Evolutionary conservation across 805 yeast genomes (phyloP), one percentile per base, ranked within the genome.

Genomic region (Ogataea henricii): DNA sequence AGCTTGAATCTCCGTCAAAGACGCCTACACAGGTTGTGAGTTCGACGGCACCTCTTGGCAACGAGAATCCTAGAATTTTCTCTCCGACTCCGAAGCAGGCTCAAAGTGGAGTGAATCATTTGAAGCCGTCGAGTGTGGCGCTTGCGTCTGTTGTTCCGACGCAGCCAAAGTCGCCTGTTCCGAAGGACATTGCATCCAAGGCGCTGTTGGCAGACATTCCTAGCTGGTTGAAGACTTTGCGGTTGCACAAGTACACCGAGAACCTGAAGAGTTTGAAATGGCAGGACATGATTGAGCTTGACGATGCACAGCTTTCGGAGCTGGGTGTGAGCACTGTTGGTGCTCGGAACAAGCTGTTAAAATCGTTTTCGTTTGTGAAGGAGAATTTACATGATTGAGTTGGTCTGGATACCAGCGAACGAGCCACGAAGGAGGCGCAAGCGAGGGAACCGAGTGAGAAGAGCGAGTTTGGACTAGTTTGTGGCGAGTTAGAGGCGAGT

Each of bases 291-390:
- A 78, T 94, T 49, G 79, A 80, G 54, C 72, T 87, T 54, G 73
- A 73, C 50, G 96, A 92, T 63, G 77, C 69, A 4, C 79, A 82
- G 48, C 74, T 94, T 59, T 89, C 85, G 55, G 76, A 74, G 3
- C 75, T 82, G 48, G 99, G 99, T 6, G 97, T 94, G 34, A 79
- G 83, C 55, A 97, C 99, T 0, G 75, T 94, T 55, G 99, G 99
- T 6, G 99, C 99, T 0, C 76, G 99, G 54, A 80, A 97, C 48
- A 94, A 94, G 70, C 77, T 94, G 65, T 71, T 94, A 59, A 94
- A 94, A 71, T 95, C 96, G 30, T 94, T 94, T 71, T 87, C 83
- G 51, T 85, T 83, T 47, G 96, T 92, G 38, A 82, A 81, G 60
- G 85, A 77, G 72, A 73, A 57, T 34, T 41, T 60, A 23, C 66